These are phyloP conservation scores for Pilatotrama ljubarskyi DNA, from an alignment of 768 basidiomycete species.

Conservation along the genomic window DNA sequence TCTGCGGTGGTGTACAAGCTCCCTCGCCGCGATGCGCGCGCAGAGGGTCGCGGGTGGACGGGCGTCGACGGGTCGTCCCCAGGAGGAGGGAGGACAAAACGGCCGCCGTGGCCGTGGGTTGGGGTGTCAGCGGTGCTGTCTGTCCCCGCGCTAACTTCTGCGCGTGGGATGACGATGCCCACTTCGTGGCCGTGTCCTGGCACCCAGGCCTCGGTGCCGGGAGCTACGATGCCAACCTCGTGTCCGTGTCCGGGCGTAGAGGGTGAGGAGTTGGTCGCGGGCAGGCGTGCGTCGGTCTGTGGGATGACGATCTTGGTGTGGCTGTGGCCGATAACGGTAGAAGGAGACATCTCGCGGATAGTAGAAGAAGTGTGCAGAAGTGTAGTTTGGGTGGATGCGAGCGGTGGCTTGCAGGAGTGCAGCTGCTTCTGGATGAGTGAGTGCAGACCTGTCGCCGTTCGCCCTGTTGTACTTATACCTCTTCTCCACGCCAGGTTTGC, in stretches of 20 bases:
- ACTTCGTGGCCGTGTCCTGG: neutral
- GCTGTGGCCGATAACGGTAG: neutral
- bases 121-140: neutral
- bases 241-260: neutral
- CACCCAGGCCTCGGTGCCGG: neutral
- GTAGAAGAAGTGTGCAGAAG: neutral
- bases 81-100: neutral
- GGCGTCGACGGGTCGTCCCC: neutral
- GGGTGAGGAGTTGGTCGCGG: neutral
- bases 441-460: too few relatives aligned
- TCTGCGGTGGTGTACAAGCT: constrained; percentile 3
- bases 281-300: neutral
- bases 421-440: neutral
- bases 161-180: neutral
- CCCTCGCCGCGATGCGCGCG: constrained; percentile 1
- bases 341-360: neutral
- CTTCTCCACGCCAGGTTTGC: neutral
- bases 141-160: neutral
- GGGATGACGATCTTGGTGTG: neutral
- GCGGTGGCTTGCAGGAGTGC: neutral
- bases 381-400: neutral
- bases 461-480: neutral
- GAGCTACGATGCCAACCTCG: neutral
- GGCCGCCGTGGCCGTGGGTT: neutral
- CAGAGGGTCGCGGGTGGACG: constrained; percentile 3